Base-by-base conservation (phyloP, 164 flowering plant species). In the Tetracentron sinense region DNA sequence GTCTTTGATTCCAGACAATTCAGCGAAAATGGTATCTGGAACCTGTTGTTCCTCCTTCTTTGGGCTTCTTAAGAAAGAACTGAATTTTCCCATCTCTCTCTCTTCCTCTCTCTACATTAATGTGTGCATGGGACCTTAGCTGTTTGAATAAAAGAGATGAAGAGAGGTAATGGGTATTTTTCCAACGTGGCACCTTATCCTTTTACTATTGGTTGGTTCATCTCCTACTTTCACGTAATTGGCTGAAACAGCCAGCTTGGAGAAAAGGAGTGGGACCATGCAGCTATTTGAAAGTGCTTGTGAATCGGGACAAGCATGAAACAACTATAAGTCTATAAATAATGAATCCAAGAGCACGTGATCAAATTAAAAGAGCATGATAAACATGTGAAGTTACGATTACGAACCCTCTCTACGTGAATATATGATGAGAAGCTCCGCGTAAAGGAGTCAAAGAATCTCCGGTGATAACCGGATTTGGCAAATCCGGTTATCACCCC, bases 121-220 rank as follows among this genome's bases (percentile, higher is more conserved):
- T 51, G 23, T 1, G 35, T 65, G 72, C 63, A 65, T 69, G 69
- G 62, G 23, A 64, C 47, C 54, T 62, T 48, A 25, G 20, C 19
- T 61, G 23, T 20, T 25, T 38, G 4, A 1, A 59, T n/a, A n/a
- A 47, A 2, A 60, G 12, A 54, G 46, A 44, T 31, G 23, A 44
- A 60, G 30, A 29, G 38, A 15, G 8, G 6, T 26, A 56, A 60
- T 59, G 48, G 28, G 46, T 16, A 11, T 54, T 68, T n/a, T 27
- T 62, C 70, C 66, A 35, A 73, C 62, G 54, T 80, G 79, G 69
- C 65, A 71, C 77, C 81, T 80, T 77, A 77, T 80, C 83, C 27
- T 63, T 62, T 21, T 0, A 22, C 70, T 53, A 80, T 77, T 77
- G 81, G 81, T 48, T 35, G 46, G 46, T 57, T 52, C 19, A 53